Evolutionary conservation across 2,329 filamentous ascomycete genomes (phyloP).

Genomic region (Diatrype stigma): DNA sequence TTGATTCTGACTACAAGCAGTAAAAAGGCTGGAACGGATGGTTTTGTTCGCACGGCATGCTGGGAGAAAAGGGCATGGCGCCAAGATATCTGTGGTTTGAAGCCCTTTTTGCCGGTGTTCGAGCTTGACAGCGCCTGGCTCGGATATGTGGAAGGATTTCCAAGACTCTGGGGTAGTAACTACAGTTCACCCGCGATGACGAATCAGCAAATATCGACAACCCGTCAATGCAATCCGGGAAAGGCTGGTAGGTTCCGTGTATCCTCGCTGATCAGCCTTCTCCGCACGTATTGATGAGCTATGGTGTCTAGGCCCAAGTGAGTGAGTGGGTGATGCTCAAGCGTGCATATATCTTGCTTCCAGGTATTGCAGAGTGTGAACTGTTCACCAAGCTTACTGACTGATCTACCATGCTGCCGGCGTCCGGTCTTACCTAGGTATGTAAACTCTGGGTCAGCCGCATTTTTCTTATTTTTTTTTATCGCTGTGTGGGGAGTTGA

Average conservation of each 20-base stretch:
- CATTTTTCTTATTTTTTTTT: too few species aligned
- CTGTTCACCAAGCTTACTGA: background rate
- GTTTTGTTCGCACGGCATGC: background rate
- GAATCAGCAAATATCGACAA: too few species aligned
- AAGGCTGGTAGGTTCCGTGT: too few species aligned
- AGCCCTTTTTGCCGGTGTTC: background rate
- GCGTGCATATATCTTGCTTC: too few species aligned
- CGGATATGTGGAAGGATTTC: background rate
- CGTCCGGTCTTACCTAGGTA: background rate
- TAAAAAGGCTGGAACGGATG: background rate
- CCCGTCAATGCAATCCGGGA: too few species aligned
- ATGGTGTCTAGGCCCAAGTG: background rate
- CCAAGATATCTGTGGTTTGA: background rate
- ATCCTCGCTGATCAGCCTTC: too few species aligned
- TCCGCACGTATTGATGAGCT: background rate
- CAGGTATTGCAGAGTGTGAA: background rate
- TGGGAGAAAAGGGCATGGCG: background rate
- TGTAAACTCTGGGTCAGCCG: constrained; percentile 1
- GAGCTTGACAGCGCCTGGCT: background rate
- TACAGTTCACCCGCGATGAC: too few species aligned
- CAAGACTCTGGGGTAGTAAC: background rate
- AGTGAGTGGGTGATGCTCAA: too few species aligned
- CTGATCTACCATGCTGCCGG: background rate
- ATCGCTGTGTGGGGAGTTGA: background rate
- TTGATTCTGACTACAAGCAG: background rate